These are phyloP conservation scores for Dioscorea zingiberensis DNA, from an alignment of 106 monocot species.

Conservation along the genomic window DNA sequence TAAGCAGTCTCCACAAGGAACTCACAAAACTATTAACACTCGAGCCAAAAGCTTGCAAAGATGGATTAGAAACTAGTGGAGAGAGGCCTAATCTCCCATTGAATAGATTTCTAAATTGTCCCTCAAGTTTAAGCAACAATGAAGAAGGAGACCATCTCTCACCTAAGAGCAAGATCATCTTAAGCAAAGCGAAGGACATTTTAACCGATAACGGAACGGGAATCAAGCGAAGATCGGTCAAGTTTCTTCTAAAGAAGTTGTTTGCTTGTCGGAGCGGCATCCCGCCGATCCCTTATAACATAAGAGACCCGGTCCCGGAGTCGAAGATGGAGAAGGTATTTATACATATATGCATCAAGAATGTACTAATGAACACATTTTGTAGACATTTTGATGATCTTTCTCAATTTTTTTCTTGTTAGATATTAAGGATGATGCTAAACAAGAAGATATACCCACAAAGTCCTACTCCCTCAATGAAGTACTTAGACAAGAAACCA, in stretches of 20 bases:
- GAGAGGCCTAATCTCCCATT: slow-evolving; percentile 29
- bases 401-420: too few relatives aligned
- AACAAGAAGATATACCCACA: slow-evolving; percentile 64
- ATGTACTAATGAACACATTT: too few relatives aligned
- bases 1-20: slow-evolving; percentile 38
- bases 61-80: slow-evolving; percentile 5
- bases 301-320: slow-evolving; percentile 42
- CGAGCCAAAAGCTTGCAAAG: slow-evolving; percentile 16
- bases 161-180: slow-evolving; percentile 25
- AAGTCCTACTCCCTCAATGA: slow-evolving; percentile 30
- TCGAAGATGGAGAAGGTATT: slow-evolving; percentile 62
- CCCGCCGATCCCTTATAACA: slow-evolving; percentile 21
- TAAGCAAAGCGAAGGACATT: slow-evolving; percentile 31
- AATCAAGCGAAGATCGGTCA: slow-evolving; percentile 35
- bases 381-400: too few relatives aligned
- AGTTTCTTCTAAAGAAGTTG: slow-evolving; percentile 64
- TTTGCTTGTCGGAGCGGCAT: slow-evolving; percentile 45
- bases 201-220: slow-evolving; percentile 19
- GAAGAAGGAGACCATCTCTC: slow-evolving; percentile 26
- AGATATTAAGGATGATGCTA: slow-evolving; percentile 56
- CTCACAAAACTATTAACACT: slow-evolving; percentile 26
- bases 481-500: slow-evolving; percentile 39
- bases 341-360: neutral
- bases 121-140: slow-evolving; percentile 36
- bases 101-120: slow-evolving; percentile 46